A percentile compares a stretch with the other conserved stretches of the same genome.
Conservation (phyloP, 2,329 filamentous ascomycete genomes). For the Hypocrella siamensis region DNA sequence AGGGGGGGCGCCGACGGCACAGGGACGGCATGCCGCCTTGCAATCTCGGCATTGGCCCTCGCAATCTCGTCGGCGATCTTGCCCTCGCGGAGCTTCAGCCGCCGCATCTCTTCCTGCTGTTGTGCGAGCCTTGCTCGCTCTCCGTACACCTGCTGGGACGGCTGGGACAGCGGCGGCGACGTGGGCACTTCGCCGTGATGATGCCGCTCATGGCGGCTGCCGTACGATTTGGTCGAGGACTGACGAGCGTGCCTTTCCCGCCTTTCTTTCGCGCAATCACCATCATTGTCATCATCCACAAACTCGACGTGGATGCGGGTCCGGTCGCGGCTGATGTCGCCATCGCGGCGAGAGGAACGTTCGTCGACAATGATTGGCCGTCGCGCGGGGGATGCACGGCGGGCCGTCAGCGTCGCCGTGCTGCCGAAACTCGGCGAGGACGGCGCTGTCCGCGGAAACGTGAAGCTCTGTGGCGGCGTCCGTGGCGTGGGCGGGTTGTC, state of each 20-base stretch:
- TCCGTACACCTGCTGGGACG: constrained; percentile 10
- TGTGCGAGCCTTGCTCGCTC: constrained; percentile 10
- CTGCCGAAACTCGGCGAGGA: constrained; percentile 17
- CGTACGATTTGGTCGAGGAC: constrained; percentile 18
- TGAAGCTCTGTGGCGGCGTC: constrained; percentile 27
- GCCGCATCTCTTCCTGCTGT: constrained; percentile 3
- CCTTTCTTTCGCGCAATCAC: too few relatives aligned
- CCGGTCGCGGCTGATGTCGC: constrained; percentile 12
- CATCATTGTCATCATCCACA: constrained; percentile 12
- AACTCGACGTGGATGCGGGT: constrained; percentile 21
- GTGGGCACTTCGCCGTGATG: constrained; percentile 12
- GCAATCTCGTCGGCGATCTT: constrained; percentile 20
- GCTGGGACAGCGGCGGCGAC: constrained; percentile 10
- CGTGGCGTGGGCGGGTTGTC: constrained; percentile 28
- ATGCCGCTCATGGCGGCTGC: constrained; percentile 14
- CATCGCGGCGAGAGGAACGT: constrained; percentile 9
- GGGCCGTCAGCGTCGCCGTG: constrained; percentile 10
- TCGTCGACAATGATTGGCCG: constrained; percentile 24
- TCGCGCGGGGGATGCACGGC: constrained; percentile 10
- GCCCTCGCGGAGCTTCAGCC: constrained; percentile 10
- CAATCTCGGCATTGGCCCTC: constrained; percentile 25
- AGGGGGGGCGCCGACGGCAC: constrained; percentile 8
- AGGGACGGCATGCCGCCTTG: constrained; percentile 18
- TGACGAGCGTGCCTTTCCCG: constrained; percentile 17
- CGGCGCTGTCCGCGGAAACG: constrained; percentile 23